phyloP scores from a whole-genome alignment of 1,284 basidiomycete species.

The Psilocybe mexicana region DNA sequence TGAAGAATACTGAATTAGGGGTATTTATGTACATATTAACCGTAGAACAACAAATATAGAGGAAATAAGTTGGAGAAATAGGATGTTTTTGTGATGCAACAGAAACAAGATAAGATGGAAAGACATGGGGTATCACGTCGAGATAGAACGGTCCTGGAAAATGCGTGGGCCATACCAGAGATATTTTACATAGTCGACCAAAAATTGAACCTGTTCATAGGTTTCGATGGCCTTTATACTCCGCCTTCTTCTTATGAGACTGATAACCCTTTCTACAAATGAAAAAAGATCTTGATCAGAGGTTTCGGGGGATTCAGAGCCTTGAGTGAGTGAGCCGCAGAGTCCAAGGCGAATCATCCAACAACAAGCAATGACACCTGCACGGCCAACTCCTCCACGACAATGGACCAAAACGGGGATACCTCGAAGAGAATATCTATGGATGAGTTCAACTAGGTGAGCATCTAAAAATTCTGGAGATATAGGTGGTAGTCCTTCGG shows the following conservation, averaged over 20 bases:
- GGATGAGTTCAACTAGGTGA: constrained; percentile 71
- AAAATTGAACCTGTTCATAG: constrained; percentile 86
- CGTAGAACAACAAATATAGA: no score
- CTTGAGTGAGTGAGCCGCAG: constrained; percentile 60
- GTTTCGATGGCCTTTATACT: constrained; percentile 90
- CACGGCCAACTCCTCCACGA: constrained; percentile 92
- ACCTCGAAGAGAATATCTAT: constrained; percentile 77
- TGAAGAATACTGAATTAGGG: no score
- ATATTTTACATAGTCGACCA: constrained; percentile 79
- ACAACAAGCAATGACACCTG: constrained; percentile 89
- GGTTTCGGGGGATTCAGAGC: background rate
- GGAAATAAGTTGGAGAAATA: no score
- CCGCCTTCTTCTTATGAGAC: constrained; percentile 71
- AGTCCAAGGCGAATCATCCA: constrained; percentile 95
- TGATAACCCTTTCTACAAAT: constrained; percentile 75
- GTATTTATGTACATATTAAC: no score
- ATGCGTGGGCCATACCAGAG: constrained; percentile 12
- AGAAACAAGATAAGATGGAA: background rate
- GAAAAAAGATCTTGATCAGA: constrained; percentile 47
- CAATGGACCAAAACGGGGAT: constrained; percentile 86
- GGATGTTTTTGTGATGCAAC: no score
- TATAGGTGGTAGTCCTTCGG: constrained; percentile 86
- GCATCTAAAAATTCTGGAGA: constrained; percentile 66
- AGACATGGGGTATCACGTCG: background rate
- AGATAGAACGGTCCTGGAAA: background rate